A percentile compares a stretch with the other conserved stretches of the same genome.
phyloP scores from a whole-genome alignment of 1,139 yeast genomes.

The Geotrichum restrictum region DNA sequence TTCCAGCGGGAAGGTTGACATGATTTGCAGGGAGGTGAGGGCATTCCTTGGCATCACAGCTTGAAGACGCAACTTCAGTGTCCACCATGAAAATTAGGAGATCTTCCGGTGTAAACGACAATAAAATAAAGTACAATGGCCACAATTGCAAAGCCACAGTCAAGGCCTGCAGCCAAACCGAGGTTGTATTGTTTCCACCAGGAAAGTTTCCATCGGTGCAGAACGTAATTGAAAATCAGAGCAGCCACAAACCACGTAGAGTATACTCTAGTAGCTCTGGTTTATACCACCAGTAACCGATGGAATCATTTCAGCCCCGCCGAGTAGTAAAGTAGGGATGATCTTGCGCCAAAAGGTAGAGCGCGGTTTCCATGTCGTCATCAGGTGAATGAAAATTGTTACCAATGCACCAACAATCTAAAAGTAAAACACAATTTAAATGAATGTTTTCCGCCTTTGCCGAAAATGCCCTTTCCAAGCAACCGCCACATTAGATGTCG shows the following conservation, averaged over 20 bases:
- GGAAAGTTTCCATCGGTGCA: conserved; percentile 34
- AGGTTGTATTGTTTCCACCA: conserved; percentile 73
- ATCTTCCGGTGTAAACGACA: conserved; percentile 40
- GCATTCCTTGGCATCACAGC: conserved; percentile 30
- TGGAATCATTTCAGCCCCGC: conserved; percentile 43
- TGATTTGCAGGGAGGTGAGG: conserved; percentile 4
- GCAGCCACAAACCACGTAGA: conserved; percentile 42
- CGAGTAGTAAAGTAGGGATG: conserved; percentile 41
- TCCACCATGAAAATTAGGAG: conserved; percentile 48
- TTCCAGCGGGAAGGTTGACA: conserved; percentile 3
- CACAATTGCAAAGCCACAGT: conserved; percentile 46
- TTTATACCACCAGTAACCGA: conserved; percentile 45
- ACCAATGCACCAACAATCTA: conserved; percentile 32
- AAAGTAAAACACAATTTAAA: conserved; percentile 40
- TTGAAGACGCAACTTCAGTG: conserved; percentile 36
- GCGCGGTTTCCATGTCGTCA: conserved; percentile 42
- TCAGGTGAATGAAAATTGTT: neutral
- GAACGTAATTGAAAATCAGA: conserved; percentile 41
- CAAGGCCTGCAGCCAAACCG: conserved; percentile 42
- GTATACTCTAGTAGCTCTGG: too few relatives aligned
- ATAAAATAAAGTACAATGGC: conserved; percentile 47
- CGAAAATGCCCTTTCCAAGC: too few relatives aligned
- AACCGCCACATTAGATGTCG: conserved; percentile 56
- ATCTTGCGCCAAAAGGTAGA: conserved; percentile 25
- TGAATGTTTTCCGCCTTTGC: too few relatives aligned